These are phyloP conservation scores for Cymbopogon citratus DNA, from an alignment of 176 grass and related monocot species.

Conservation along the genomic window DNA sequence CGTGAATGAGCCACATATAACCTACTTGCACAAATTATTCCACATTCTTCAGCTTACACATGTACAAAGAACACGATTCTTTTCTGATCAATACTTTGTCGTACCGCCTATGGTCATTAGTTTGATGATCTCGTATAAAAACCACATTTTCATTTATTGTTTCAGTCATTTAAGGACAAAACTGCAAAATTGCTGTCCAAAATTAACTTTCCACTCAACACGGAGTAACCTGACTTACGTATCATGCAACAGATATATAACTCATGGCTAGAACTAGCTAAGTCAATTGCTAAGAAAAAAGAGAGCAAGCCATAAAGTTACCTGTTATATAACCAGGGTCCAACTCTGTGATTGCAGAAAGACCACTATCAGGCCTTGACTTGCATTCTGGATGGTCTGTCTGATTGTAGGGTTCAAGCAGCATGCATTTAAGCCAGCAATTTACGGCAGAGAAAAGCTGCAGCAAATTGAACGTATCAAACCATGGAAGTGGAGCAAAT, in stretches of 20 bases:
- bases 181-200: neutral
- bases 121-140: neutral
- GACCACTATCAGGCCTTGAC: conserved; percentile 88
- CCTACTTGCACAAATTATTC: neutral
- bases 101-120: neutral
- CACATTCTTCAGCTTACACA: neutral
- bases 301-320: conserved; percentile 29
- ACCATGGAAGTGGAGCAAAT: neutral
- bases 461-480: conserved; percentile 13
- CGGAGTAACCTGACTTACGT: neutral
- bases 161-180: neutral
- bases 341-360: conserved; percentile 96
- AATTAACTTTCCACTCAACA: neutral
- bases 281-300: neutral
- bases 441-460: conserved; percentile 92
- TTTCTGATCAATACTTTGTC: neutral
- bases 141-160: neutral
- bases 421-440: conserved; percentile 98
- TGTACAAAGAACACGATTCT: neutral
- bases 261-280: neutral
- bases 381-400: conserved; percentile 89
- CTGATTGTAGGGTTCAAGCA: conserved; percentile 91
- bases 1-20: neutral
- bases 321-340: conserved; percentile 97
- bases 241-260: neutral